Percentiles rank a stretch among this genome's conserved stretches.
Evolutionary conservation across 495 filamentous ascomycete species (phyloP).

Genomic region (Penicillium arizonense): DNA sequence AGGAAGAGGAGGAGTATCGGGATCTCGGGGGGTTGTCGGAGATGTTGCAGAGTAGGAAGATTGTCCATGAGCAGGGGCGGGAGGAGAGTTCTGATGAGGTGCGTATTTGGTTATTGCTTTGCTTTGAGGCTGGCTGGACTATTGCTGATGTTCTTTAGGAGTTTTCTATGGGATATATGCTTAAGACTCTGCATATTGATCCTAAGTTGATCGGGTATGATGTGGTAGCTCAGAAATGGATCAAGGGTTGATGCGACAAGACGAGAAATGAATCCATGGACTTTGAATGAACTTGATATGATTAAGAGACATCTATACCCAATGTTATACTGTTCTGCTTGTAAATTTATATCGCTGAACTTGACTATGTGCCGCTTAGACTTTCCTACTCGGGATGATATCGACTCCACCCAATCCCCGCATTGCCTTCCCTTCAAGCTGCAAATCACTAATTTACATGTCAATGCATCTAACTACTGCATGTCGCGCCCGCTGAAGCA

Average conservation of each 20-base stretch:
- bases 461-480: conserved; percentile 6
- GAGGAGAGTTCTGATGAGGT: conserved; percentile 39
- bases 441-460: too few species aligned
- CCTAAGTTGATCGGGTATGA: conserved; percentile 63
- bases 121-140: neutral
- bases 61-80: conserved; percentile 23
- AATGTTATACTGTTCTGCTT: neutral
- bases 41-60: conserved; percentile 18
- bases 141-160: conserved; percentile 31
- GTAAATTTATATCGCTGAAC: too few species aligned
- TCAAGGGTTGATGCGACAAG: conserved; percentile 17
- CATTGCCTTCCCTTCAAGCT: conserved; percentile 2
- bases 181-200: conserved; percentile 65
- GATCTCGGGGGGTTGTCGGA: conserved; percentile 20
- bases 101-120: conserved; percentile 8
- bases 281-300: neutral
- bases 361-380: too few species aligned
- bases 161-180: conserved; percentile 74
- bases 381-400: conserved; percentile 5
- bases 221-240: conserved; percentile 52
- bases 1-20: conserved; percentile 24
- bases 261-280: neutral
- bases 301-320: neutral
- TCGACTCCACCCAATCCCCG: conserved; percentile 12
- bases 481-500: conserved; percentile 30